These are phyloP conservation scores for Naganishia randhawae DNA, from an alignment of 768 basidiomycete genomes.

Conservation along the genomic window DNA sequence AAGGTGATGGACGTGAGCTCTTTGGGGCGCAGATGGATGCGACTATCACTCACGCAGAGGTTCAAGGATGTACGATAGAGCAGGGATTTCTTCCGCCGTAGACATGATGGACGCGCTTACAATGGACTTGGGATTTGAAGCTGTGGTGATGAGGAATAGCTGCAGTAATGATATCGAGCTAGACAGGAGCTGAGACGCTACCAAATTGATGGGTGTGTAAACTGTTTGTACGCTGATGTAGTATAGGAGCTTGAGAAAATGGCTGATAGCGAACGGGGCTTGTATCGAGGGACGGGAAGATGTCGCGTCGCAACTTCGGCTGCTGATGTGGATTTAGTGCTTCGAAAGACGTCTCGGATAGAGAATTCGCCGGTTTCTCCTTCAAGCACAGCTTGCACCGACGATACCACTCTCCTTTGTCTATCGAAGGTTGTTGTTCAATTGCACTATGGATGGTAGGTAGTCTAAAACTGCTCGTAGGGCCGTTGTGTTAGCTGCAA, in stretches of 20 bases:
- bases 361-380: background rate
- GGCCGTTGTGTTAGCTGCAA: background rate
- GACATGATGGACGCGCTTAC: slow-evolving; percentile 34
- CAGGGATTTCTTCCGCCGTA: slow-evolving; percentile 40
- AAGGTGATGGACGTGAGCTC: background rate
- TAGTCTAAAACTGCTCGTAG: background rate
- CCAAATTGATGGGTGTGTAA: too few species aligned
- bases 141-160: background rate
- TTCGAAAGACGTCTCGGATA: background rate
- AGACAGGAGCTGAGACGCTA: background rate
- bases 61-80: slow-evolving; percentile 40
- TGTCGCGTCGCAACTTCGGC: background rate
- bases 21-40: background rate
- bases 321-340: background rate
- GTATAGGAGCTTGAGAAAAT: background rate
- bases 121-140: too few species aligned
- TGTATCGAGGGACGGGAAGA: too few species aligned
- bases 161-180: background rate
- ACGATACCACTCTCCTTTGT: background rate
- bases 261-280: background rate
- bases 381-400: background rate
- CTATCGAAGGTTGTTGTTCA: background rate
- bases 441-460: background rate
- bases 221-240: background rate
- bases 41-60: slow-evolving; percentile 36